phyloP scores from a whole-genome alignment of 345 rosid genomes.

The Citrus reticulata region DNA sequence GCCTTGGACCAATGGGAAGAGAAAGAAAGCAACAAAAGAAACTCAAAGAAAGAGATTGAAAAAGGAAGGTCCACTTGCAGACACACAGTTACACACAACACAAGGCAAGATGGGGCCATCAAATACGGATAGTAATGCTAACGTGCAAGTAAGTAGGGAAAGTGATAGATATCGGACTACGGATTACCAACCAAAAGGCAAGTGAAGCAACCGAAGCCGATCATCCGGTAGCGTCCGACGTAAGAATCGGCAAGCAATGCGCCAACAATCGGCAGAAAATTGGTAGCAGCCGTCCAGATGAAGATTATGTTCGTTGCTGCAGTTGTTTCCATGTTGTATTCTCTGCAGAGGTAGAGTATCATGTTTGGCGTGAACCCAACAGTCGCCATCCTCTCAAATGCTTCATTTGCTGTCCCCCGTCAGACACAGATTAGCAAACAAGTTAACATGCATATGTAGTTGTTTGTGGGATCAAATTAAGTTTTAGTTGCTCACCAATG shows the following conservation, averaged over 20 bases:
- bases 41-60: no score
- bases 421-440: no score
- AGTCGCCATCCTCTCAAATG: slow-evolving; percentile 57
- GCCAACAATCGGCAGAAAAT: slow-evolving; percentile 52
- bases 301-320: slow-evolving; percentile 42
- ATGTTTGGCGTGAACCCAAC: slow-evolving; percentile 49
- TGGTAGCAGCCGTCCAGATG: slow-evolving; percentile 55
- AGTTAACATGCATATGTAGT: no score
- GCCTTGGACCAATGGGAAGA: no score
- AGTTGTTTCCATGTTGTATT: slow-evolving; percentile 44
- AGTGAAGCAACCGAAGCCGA: slow-evolving; percentile 44
- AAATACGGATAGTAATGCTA: no score
- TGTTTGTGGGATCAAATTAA: no score
- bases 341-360: slow-evolving; percentile 53
- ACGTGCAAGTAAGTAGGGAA: not conserved
- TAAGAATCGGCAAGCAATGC: slow-evolving; percentile 69
- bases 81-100: no score
- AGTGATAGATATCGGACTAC: not conserved
- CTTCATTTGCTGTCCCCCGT: slow-evolving; percentile 44
- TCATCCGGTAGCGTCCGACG: slow-evolving; percentile 49
- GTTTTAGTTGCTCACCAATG: slow-evolving; percentile 27
- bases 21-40: no score
- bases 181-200: slow-evolving; percentile 43
- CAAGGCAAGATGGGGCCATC: no score
- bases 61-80: no score